Conservation (phyloP, 371 early-diverging fungal genomes). For the Mucor lusitanicus region DNA sequence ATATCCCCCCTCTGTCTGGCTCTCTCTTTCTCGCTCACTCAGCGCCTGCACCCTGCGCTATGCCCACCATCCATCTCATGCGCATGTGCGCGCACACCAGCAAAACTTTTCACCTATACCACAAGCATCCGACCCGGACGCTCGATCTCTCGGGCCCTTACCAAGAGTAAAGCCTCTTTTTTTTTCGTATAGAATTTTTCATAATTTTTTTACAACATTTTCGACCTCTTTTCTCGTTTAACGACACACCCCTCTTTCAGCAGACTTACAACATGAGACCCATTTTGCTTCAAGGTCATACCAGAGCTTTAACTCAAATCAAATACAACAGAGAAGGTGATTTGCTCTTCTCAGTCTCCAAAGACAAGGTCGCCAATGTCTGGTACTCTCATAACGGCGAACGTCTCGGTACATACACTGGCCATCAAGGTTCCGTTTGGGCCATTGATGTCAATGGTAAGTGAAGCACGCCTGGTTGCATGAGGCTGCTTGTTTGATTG, state of each 20-base stretch:
- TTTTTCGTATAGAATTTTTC: slow-evolving; percentile 12
- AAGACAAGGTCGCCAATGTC: slow-evolving; percentile 92
- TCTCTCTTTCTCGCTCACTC: neutral
- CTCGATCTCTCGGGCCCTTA: neutral
- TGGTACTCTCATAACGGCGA: slow-evolving; percentile 99
- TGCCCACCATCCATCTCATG: neutral
- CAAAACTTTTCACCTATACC: neutral
- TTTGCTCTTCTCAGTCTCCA: slow-evolving; percentile 95
- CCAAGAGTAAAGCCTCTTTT: slow-evolving; percentile 13
- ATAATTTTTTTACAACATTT: slow-evolving; percentile 10
- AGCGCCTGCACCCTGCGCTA: neutral
- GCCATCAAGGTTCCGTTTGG: slow-evolving; percentile 96
- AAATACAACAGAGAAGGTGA: slow-evolving; percentile 99
- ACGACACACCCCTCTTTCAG: neutral
- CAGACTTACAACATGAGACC: slow-evolving; percentile 67
- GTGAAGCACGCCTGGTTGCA: neutral
- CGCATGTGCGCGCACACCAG: neutral
- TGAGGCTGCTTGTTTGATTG: neutral
- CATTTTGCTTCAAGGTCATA: slow-evolving; percentile 96
- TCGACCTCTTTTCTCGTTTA: slow-evolving; percentile 6
- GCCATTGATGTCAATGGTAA: slow-evolving; percentile 90
- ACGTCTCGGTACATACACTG: slow-evolving; percentile 94
- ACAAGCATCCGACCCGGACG: slow-evolving; percentile 6
- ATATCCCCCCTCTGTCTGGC: neutral
- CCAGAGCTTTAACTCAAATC: slow-evolving; percentile 96